Evolutionary conservation across 257 asterid species (phyloP).

Genomic region (Solanum chaucha): DNA sequence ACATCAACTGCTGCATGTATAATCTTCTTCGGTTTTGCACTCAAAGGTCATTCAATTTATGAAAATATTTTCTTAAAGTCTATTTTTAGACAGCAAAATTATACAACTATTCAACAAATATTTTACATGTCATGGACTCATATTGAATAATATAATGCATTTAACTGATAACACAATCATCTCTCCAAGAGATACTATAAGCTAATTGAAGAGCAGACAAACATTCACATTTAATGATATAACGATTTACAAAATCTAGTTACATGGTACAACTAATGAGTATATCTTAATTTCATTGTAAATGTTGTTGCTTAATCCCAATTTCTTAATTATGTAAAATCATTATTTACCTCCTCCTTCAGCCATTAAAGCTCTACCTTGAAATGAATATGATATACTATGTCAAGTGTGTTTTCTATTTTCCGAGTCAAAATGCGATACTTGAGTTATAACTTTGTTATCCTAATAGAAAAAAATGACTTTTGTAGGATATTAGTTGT

Average conservation of each 20-base stretch:
- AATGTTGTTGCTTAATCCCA: not conserved
- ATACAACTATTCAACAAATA: not conserved
- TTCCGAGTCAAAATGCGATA: not conserved
- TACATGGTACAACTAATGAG: not conserved
- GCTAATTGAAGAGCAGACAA: not conserved
- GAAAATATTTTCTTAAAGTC: not conserved
- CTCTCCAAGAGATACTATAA: too few species aligned
- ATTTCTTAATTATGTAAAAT: not conserved
- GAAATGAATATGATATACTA: not conserved
- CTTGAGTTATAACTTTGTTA: not conserved
- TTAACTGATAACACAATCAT: not conserved
- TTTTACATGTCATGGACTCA: too few species aligned
- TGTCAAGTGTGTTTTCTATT: too few species aligned
- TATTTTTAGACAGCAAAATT: not conserved
- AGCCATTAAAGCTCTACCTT: not conserved
- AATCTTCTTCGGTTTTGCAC: not conserved
- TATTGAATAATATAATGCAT: too few species aligned
- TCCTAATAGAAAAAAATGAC: not conserved
- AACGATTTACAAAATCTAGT: not conserved
- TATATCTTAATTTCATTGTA: not conserved
- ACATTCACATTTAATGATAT: not conserved
- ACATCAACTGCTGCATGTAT: not conserved
- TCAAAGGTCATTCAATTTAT: not conserved
- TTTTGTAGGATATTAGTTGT: too few species aligned
- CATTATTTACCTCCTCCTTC: not conserved